These are phyloP conservation scores for Zymoseptoria tritici DNA, from an alignment of 2,329 filamentous ascomycete genomes.

Conservation along the genomic window DNA sequence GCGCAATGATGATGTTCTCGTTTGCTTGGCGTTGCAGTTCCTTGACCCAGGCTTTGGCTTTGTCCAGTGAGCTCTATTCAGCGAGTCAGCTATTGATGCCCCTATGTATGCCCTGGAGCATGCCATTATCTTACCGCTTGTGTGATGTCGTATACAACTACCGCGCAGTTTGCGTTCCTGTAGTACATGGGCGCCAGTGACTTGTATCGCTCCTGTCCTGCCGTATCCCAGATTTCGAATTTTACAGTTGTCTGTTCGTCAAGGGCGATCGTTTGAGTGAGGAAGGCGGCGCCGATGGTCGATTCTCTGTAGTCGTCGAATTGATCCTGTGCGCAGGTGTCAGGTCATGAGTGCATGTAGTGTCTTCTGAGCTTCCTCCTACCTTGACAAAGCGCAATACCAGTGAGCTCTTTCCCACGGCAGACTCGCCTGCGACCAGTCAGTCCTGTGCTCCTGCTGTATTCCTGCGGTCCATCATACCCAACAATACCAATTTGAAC, in stretches of 20 bases:
- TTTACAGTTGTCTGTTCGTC: slow-evolving; percentile 98
- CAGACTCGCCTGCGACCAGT: slow-evolving; percentile 72
- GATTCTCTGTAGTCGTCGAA: slow-evolving; percentile 98
- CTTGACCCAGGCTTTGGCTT: slow-evolving; percentile 99
- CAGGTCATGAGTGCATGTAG: neutral
- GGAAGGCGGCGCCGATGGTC: slow-evolving; percentile 95
- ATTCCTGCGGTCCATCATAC: slow-evolving; percentile 42
- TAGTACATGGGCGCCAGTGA: slow-evolving; percentile 99
- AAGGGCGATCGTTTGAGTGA: slow-evolving; percentile 97
- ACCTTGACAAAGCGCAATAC: slow-evolving; percentile 98
- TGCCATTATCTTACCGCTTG: slow-evolving; percentile 70
- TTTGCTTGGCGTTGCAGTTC: slow-evolving; percentile 97
- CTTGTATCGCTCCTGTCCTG: slow-evolving; percentile 97
- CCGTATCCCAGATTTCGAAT: slow-evolving; percentile 99
- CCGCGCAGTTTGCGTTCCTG: slow-evolving; percentile 96
- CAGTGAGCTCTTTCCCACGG: slow-evolving; percentile 98
- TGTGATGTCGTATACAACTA: slow-evolving; percentile 98
- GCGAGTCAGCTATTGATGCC: slow-evolving; percentile 15
- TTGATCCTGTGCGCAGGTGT: slow-evolving; percentile 63
- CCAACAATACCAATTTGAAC: slow-evolving; percentile 96
- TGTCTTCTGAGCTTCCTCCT: slow-evolving; percentile 24
- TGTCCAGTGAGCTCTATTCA: slow-evolving; percentile 81
- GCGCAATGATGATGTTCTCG: slow-evolving; percentile 98
- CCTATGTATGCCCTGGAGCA: slow-evolving; percentile 6
- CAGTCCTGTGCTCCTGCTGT: slow-evolving; percentile 32